Evolutionary conservation across 805 yeast genomes (phyloP).

Genomic region (Candida coquimbonensis): DNA sequence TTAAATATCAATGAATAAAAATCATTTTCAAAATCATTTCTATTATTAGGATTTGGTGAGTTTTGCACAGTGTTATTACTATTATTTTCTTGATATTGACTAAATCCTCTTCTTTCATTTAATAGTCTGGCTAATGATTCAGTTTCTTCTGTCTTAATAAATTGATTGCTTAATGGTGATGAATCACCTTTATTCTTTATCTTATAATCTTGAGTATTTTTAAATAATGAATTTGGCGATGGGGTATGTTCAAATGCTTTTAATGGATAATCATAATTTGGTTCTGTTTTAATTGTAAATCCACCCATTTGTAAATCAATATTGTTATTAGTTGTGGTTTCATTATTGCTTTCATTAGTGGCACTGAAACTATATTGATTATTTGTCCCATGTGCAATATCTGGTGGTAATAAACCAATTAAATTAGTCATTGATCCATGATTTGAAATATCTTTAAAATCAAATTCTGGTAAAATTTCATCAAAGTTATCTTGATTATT

Average conservation of each 20-base stretch:
- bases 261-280: conserved; percentile 2
- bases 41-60: background rate
- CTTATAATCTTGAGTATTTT: background rate
- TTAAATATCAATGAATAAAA: conserved; percentile 40
- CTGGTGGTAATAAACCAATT: conserved; percentile 19
- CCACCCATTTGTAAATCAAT: background rate
- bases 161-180: background rate
- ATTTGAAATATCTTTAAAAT: conserved; percentile 20
- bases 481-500: background rate
- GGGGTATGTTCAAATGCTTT: conserved; percentile 3
- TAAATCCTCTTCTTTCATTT: too few species aligned
- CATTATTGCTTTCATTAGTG: background rate
- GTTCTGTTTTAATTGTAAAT: too few species aligned
- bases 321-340: background rate
- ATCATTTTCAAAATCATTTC: conserved; percentile 21
- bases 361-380: too few species aligned
- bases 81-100: too few species aligned
- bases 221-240: background rate
- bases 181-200: too few species aligned
- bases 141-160: background rate
- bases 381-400: conserved; percentile 7
- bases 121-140: background rate
- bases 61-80: background rate
- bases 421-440: conserved; percentile 17
- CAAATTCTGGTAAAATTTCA: conserved; percentile 18